Evolutionary conservation across 2,329 filamentous ascomycete genomes (phyloP).

Genomic region (Alternaria angustiovoidea): DNA sequence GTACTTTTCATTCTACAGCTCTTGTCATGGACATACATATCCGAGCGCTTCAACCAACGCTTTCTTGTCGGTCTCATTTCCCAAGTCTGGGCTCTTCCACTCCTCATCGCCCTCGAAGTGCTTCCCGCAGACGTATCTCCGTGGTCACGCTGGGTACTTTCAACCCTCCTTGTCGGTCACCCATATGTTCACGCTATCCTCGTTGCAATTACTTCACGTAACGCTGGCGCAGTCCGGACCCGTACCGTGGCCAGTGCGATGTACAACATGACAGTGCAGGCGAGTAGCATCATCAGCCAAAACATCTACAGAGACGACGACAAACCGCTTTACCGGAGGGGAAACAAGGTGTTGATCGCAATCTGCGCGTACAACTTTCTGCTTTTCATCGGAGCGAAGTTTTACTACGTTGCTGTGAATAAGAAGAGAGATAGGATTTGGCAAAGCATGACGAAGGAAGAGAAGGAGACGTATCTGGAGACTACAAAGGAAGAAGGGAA

Average conservation of each 20-base stretch:
- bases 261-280: constrained; percentile 54
- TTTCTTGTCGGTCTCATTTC: constrained; percentile 57
- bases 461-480: constrained; percentile 47
- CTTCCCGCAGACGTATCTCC: constrained; percentile 39
- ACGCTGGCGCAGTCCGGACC: constrained; percentile 54
- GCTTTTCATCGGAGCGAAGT: constrained; percentile 61
- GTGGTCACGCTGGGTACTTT: constrained; percentile 52
- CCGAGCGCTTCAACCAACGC: constrained; percentile 60
- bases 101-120: constrained; percentile 49
- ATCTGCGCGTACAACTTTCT: constrained; percentile 61
- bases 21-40: constrained; percentile 60
- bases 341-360: constrained; percentile 63
- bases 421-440: constrained; percentile 44
- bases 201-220: constrained; percentile 54
- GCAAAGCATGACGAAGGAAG: constrained; percentile 43
- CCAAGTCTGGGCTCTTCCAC: constrained; percentile 52
- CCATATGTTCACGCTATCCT: constrained; percentile 57
- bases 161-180: constrained; percentile 52
- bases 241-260: constrained; percentile 54
- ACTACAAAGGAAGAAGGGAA: constrained; percentile 51
- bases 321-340: constrained; percentile 58
- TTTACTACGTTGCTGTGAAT: constrained; percentile 64
- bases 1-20: constrained; percentile 59
- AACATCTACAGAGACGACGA: constrained; percentile 65
- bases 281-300: constrained; percentile 41